Conservation (phyloP, 2,329 filamentous ascomycete genomes). For the Colletotrichum acutatum region DNA sequence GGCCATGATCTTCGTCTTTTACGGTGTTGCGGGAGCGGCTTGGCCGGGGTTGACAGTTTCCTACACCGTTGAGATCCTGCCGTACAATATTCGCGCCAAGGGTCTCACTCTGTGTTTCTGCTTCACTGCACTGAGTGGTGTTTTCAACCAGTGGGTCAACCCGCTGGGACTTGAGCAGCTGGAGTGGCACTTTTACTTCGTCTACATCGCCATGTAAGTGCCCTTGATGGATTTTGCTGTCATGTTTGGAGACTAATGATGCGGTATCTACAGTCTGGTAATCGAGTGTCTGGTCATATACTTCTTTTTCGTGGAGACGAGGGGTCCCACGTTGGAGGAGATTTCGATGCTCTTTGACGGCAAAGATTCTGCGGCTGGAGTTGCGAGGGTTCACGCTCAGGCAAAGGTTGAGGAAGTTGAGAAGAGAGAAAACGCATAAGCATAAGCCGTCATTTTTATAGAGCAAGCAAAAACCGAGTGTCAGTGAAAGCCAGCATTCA, state of each 20-base stretch:
- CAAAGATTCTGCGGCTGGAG: slow-evolving; percentile 19
- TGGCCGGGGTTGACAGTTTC: slow-evolving; percentile 57
- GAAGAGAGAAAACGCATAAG: slow-evolving; percentile 14
- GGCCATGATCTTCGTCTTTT: slow-evolving; percentile 35
- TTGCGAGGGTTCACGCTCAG: slow-evolving; percentile 23
- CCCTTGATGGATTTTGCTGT: rapidly evolving
- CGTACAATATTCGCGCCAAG: slow-evolving; percentile 29
- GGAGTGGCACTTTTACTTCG: slow-evolving; percentile 56
- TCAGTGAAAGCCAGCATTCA: too few relatives aligned
- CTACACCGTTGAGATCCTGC: slow-evolving; percentile 44
- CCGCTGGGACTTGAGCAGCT: slow-evolving; percentile 54
- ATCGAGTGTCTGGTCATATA: slow-evolving; percentile 51
- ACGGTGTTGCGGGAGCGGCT: slow-evolving; percentile 39
- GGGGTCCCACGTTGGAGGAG: slow-evolving; percentile 65
- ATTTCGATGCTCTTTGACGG: slow-evolving; percentile 35
- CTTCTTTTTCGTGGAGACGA: slow-evolving; percentile 57
- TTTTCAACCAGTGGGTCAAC: slow-evolving; percentile 54
- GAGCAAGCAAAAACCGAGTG: too few relatives aligned
- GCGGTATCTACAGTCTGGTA: slow-evolving; percentile 39
- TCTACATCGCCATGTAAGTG: slow-evolving; percentile 48
- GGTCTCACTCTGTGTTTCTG: slow-evolving; percentile 37
- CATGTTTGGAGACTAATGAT: not conserved
- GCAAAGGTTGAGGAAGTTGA: slow-evolving; percentile 3
- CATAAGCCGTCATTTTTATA: too few relatives aligned
- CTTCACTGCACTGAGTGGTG: slow-evolving; percentile 38